These are phyloP conservation scores for Pterula multifida DNA, from an alignment of 1,284 basidiomycete genomes.

Conservation along the genomic window DNA sequence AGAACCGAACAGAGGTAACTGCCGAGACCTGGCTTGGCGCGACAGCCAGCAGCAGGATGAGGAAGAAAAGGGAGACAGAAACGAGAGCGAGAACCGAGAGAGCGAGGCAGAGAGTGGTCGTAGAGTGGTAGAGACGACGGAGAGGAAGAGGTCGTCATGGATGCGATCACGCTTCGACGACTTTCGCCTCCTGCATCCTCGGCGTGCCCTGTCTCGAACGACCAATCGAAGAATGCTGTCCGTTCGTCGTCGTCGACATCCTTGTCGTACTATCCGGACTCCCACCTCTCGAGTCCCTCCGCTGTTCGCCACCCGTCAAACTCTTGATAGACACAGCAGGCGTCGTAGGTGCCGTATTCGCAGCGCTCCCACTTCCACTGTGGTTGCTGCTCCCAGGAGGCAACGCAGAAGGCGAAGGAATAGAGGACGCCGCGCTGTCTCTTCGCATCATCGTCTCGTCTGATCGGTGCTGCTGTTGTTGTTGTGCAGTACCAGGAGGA, in stretches of 20 bases:
- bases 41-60: neutral
- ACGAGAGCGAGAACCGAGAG: neutral
- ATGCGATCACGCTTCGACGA: neutral
- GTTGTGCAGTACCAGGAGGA: neutral
- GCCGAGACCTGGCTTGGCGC: no score
- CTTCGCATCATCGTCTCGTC: neutral
- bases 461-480: neutral
- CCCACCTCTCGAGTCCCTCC: neutral
- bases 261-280: neutral
- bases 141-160: neutral
- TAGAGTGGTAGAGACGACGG: neutral
- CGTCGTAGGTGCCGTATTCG: neutral
- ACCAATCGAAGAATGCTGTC: neutral
- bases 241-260: slow-evolving; percentile 1
- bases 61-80: neutral
- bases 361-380: neutral
- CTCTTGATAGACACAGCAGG: neutral
- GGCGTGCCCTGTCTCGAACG: neutral
- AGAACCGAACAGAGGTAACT: no score
- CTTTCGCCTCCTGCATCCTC: neutral
- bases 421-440: neutral
- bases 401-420: neutral
- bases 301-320: neutral
- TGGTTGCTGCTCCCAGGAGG: neutral
- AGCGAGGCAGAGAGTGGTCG: neutral